phyloP scores from a whole-genome alignment of 257 asterid species.

The Nicotiana benthamiana region DNA sequence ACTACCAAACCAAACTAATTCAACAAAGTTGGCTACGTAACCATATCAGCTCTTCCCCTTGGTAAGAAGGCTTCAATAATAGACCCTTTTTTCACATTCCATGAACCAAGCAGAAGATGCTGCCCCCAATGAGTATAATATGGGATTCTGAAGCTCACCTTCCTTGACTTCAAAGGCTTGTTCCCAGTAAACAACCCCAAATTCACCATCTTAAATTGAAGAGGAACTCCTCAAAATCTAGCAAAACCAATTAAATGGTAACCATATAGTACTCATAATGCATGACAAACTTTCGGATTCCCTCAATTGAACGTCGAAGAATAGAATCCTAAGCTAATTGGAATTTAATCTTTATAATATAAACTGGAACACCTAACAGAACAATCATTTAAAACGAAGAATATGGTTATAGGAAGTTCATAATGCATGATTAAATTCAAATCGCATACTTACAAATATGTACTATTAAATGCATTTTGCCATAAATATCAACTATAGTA shows the following conservation, averaged over 20 bases:
- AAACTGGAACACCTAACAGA: background rate
- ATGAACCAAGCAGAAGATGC: slow-evolving; percentile 73
- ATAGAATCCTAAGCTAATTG: background rate
- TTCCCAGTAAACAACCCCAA: slow-evolving; percentile 39
- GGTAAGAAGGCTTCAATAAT: slow-evolving; percentile 68
- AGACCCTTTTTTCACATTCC: slow-evolving; percentile 92
- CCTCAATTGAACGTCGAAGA: background rate
- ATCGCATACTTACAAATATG: background rate
- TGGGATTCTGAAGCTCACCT: slow-evolving; percentile 67
- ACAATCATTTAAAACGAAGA: background rate
- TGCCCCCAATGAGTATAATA: slow-evolving; percentile 94
- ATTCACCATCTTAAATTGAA: slow-evolving; percentile 45
- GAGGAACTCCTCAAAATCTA: slow-evolving; percentile 13
- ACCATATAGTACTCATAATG: too few species aligned
- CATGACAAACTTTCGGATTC: background rate
- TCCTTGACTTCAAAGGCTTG: slow-evolving; percentile 49
- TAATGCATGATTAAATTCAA: background rate
- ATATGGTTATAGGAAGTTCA: background rate
- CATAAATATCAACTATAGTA: background rate
- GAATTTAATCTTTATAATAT: background rate
- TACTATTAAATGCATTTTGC: background rate
- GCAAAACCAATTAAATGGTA: slow-evolving; percentile 10
- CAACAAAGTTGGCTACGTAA: too few species aligned
- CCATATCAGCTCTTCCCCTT: slow-evolving; percentile 84
- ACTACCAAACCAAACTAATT: too few species aligned